phyloP scores from a whole-genome alignment of 768 basidiomycete species.

The Mycena rosella region DNA sequence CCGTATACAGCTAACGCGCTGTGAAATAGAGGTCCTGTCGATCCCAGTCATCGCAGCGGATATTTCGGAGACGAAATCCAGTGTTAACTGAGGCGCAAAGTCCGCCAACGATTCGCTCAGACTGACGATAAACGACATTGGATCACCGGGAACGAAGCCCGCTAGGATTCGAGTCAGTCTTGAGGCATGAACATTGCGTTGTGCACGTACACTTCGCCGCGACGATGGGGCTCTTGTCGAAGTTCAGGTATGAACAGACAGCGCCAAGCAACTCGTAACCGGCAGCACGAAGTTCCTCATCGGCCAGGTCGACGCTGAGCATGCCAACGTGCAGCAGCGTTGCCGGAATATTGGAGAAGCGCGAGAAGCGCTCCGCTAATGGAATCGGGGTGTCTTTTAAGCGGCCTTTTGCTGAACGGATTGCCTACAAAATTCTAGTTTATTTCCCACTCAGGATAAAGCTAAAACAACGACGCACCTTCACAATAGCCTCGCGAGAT shows the following conservation, averaged over 20 bases:
- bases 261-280: slow-evolving; percentile 86
- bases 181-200: not conserved
- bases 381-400: slow-evolving; percentile 67
- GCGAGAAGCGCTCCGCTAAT: slow-evolving; percentile 74
- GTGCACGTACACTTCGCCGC: slow-evolving; percentile 71
- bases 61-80: slow-evolving; percentile 93
- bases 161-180: slow-evolving; percentile 38
- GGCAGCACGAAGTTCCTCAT: slow-evolving; percentile 82
- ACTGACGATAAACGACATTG: slow-evolving; percentile 69
- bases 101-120: slow-evolving; percentile 80
- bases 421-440: slow-evolving; percentile 57
- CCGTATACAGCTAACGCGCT: slow-evolving; percentile 80
- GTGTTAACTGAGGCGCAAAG: slow-evolving; percentile 84
- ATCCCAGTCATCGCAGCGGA: slow-evolving; percentile 71
- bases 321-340: slow-evolving; percentile 90
- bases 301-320: slow-evolving; percentile 78
- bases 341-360: slow-evolving; percentile 88
- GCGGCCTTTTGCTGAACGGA: slow-evolving; percentile 81
- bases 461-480: slow-evolving; percentile 56
- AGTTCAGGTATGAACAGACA: slow-evolving; percentile 82
- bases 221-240: slow-evolving; percentile 78
- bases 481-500: slow-evolving; percentile 77
- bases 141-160: slow-evolving; percentile 77
- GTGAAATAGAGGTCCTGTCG: slow-evolving; percentile 56
- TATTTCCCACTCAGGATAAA: slow-evolving; percentile 1